Evolutionary conservation across 768 basidiomycete genomes (phyloP), one percentile per base, ranked within the genome.

Genomic region (Gelatoporia subvermispora): DNA sequence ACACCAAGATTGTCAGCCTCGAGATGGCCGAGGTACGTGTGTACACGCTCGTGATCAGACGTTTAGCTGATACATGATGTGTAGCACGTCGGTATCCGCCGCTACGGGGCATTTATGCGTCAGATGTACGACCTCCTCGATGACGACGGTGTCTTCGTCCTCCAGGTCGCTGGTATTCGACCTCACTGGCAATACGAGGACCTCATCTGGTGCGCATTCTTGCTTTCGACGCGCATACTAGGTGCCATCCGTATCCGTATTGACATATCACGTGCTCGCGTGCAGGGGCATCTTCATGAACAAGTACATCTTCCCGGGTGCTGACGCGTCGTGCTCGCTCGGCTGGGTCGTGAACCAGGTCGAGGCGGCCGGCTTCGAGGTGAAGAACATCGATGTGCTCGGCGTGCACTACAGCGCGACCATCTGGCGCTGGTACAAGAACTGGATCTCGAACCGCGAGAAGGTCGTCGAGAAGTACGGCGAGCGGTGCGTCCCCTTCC

Each of bases 141-240:
- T 50, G 94, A 99, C 65, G 88, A 98, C 55, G 96, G 96, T 25
- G 79, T 85, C 49, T 87, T 98, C 60, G 89, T 98, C 39, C 78
- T 94, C 72, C 96, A 99, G 71, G 95, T 99, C n/a, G 92, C 96
- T 41, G 96, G 96, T 52, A 72, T 97, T 57, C 84, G 95, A 31
- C 93, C 93, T 4, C 66, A 75, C n/a, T 99, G 96, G 96, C 96
- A 98, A 65, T 98, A 85, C 57, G 96, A 99, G 73, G 96, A 99
- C 65, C 82, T 99, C 48, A 84, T 92, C 57, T 99, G 96, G 93
- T 85, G 59, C 35, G 70, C 65, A 10, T 45, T 3, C 4, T 23
- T 5, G 1, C 22, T 1, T 35, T 17, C 3, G 11, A 1, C 24
- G 48, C n/a, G n/a, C n/a, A n/a, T n/a, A n/a, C n/a, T n/a, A n/a